Percentiles rank a stretch among this genome's conserved stretches.
phyloP scores from a whole-genome alignment of 2,329 filamentous ascomycete genomes.

The Aureobasidium namibiae region DNA sequence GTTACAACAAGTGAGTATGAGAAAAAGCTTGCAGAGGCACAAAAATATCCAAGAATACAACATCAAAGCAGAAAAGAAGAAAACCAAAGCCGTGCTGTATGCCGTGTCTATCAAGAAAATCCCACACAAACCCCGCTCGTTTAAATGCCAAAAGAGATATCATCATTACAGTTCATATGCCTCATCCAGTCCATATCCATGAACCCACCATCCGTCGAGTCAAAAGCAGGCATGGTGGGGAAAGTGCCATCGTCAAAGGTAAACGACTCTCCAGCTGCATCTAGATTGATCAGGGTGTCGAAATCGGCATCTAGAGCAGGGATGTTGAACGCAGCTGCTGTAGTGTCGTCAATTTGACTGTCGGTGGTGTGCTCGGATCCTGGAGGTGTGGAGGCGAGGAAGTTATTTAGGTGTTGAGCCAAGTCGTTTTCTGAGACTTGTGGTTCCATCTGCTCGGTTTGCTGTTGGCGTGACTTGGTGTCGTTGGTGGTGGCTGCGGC shows the following conservation, averaged over 20 bases:
- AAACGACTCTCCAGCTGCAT: conserved; percentile 27
- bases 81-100: background rate
- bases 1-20: too few relatives aligned
- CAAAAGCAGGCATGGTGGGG: conserved; percentile 17
- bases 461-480: conserved; percentile 20
- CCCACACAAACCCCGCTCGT: too few relatives aligned
- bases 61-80: too few relatives aligned
- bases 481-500: background rate
- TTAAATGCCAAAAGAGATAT: conserved; percentile 5
- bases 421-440: conserved; percentile 38
- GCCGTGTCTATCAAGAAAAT: too few relatives aligned
- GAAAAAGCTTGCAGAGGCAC: too few relatives aligned
- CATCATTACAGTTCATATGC: conserved; percentile 19
- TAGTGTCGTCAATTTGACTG: conserved; percentile 11
- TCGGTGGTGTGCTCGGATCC: conserved; percentile 24
- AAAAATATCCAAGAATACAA: too few relatives aligned
- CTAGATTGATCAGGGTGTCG: conserved; percentile 29
- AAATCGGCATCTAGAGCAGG: conserved; percentile 29
- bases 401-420: conserved; percentile 38
- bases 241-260: conserved; percentile 26
- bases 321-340: conserved; percentile 14
- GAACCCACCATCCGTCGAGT: conserved; percentile 4
- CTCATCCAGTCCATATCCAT: conserved; percentile 30
- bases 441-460: background rate
- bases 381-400: conserved; percentile 43